phyloP scores from a whole-genome alignment of 2,329 filamentous ascomycete species.

The Trichoderma sp. region DNA sequence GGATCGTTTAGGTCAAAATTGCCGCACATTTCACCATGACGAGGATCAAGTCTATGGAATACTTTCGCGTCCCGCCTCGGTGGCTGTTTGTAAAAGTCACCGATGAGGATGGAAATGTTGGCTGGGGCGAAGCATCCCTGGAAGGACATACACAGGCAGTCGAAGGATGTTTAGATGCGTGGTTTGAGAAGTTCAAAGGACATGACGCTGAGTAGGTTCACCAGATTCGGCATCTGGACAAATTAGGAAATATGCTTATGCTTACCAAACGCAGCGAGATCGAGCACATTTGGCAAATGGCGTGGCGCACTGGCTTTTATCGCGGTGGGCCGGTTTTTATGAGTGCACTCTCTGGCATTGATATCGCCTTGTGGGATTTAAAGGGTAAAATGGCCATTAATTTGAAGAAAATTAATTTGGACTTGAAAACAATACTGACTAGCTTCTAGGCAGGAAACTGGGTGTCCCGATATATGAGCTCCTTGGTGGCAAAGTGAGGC shows the following conservation, averaged over 20 bases:
- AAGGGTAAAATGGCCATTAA: conserved; percentile 50
- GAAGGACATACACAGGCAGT: conserved; percentile 75
- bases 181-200: conserved; percentile 62
- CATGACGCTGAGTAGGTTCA: conserved; percentile 66
- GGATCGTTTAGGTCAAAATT: neutral
- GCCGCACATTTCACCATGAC: conserved; percentile 31
- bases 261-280: conserved; percentile 58
- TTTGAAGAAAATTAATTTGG: neutral
- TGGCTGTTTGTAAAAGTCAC: conserved; percentile 80
- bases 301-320: conserved; percentile 73
- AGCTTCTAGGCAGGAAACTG: conserved; percentile 43
- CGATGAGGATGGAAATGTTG: conserved; percentile 63
- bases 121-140: conserved; percentile 75
- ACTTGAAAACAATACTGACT: neutral
- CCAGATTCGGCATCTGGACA: neutral
- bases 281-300: conserved; percentile 77
- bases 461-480: conserved; percentile 72
- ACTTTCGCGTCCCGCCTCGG: conserved; percentile 72
- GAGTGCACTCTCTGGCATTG: conserved; percentile 74
- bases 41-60: conserved; percentile 56
- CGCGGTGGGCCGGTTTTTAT: conserved; percentile 78
- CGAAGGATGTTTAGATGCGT: conserved; percentile 71
- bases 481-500: conserved; percentile 71
- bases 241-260: neutral
- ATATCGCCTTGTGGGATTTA: conserved; percentile 79